Base-by-base conservation (phyloP, 2,329 filamentous ascomycete species). In the Penicillium digitatum region DNA sequence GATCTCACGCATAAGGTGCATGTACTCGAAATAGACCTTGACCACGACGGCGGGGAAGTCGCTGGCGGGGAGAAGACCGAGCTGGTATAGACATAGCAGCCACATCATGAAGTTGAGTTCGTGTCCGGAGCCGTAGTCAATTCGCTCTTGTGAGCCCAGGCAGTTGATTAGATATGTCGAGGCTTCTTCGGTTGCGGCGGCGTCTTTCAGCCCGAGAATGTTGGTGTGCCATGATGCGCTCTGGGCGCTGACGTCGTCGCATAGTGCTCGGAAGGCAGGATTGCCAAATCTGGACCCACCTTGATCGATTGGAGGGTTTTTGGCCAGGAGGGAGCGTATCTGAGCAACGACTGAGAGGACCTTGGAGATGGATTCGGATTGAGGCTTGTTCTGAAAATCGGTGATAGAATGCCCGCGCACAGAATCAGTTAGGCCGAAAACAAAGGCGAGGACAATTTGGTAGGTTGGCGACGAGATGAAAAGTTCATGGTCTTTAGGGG, bases 91-190 rank as follows among this genome's bases (percentile, higher is more conserved):
- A 69, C 90, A 96, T n/a, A 99, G 82, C 34, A 97, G 82, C 92
- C 93, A 99, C 69, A 96, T 87, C 72, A 93, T 81, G 75, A 99
- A 97, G 78, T 99, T 97, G 59, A 99, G 82, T 76, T 99, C 94
- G 73, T 99, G 94, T 2, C 94, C 94, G 0, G 91, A 96, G 48
- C 94, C 94, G 72, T 99, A 99, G 76, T 99, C 94, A 67, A 99
- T 94, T 38, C 93, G 84, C 48, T 83, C 83, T 42, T 87, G 83
- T 69, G 95, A 96, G 43, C 94, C 94, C 62, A 97, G 92, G 0
- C 89, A 87, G 67, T 95, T 83, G 60, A 82, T 76, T 32, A 99
- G 81, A 74, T 99, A 99, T 29, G 86, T 84, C 0, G 87, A 87
- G 5, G 88, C 78, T 70, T 99, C 94, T 3, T 81, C 75, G 45